phyloP scores from a whole-genome alignment of 345 rosid species.

The Rhodomyrtus tomentosa region DNA sequence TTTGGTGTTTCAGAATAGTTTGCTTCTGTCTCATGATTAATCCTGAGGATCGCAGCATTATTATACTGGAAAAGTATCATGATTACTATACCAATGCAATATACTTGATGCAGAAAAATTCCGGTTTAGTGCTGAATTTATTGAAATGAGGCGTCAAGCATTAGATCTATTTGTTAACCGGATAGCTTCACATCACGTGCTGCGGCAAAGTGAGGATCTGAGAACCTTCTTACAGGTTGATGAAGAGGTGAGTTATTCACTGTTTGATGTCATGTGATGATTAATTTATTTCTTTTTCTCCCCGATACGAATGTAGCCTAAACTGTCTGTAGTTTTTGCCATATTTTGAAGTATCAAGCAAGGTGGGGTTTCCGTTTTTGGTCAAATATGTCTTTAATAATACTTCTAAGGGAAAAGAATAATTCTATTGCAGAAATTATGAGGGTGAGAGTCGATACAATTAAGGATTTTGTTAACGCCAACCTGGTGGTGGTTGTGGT shows the following conservation, averaged over 20 bases:
- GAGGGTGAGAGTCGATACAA: not conserved
- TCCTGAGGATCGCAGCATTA: not conserved
- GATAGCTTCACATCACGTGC: conserved; percentile 77
- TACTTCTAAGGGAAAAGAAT: not conserved
- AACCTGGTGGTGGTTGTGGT: not conserved
- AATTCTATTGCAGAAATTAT: not conserved
- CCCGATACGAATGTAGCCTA: not conserved
- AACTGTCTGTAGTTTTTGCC: not conserved
- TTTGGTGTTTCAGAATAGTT: not conserved
- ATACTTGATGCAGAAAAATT: conserved; percentile 65
- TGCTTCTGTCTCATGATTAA: not conserved
- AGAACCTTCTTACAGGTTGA: conserved; percentile 94
- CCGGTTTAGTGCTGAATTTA: conserved; percentile 94
- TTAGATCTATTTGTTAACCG: conserved; percentile 82
- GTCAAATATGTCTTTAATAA: not conserved
- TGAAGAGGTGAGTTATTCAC: conserved; percentile 60
- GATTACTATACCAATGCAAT: not conserved
- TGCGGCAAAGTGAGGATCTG: conserved; percentile 88
- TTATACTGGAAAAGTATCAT: not conserved
- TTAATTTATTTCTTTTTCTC: not conserved
- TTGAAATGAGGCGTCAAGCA: conserved; percentile 91
- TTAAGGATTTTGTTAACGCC: not conserved
- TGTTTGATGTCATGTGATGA: not conserved
- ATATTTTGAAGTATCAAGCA: not conserved
- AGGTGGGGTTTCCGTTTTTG: not conserved